Evolutionary conservation across 371 early-diverging fungal species (phyloP), one percentile per base, ranked within the genome.

Genomic region (Mucor mucedo): DNA sequence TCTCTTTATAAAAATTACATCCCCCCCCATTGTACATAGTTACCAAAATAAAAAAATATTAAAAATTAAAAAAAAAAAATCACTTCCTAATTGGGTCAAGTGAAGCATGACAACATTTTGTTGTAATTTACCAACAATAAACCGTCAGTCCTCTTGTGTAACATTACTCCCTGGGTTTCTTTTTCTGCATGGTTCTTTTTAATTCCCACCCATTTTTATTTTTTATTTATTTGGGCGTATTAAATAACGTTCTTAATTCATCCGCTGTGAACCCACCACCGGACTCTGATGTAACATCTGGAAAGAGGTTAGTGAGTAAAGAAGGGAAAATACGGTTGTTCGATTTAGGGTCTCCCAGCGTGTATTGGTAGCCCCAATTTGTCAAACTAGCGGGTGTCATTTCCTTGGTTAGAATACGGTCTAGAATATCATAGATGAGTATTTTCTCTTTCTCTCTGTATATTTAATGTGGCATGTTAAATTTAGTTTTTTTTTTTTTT

Each of bases 341-440:
- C 2, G 40, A 13, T 11, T 69, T 38, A 13, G 69, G 69, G 52
- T 72, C 73, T 7, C 73, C 73, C 4, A 14, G 54, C 5, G 58
- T 66, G 29, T 69, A 72, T n/a, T 66, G 21, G 13, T 63, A 76
- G 2, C 80, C 80, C 80, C 79, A 79, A 29, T 70, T 69, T 14
- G 80, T 79, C 14, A 79, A 70, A 27, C 66, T 76, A 38, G 56
- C 60, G 11, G 81, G 79, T 21, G 62, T 80, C 13, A 77, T 29
- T 21, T 79, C 79, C 16, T 78, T 67, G 4, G 62, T 53, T 9
- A 73, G 59, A 41, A 66, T 62, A 44, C 73, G 73, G 58, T 72
- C 72, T 72, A 64, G 5, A 49, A 44, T 42, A 42, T n/a, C 3
- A 8, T 28, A 28, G 21, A 21, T 21, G 21, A 21, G 21, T 21